Percentiles rank a stretch among this genome's conserved stretches.
phyloP scores from a whole-genome alignment of 352 stramenopile genomes.

The Globisporangium radiosum region DNA sequence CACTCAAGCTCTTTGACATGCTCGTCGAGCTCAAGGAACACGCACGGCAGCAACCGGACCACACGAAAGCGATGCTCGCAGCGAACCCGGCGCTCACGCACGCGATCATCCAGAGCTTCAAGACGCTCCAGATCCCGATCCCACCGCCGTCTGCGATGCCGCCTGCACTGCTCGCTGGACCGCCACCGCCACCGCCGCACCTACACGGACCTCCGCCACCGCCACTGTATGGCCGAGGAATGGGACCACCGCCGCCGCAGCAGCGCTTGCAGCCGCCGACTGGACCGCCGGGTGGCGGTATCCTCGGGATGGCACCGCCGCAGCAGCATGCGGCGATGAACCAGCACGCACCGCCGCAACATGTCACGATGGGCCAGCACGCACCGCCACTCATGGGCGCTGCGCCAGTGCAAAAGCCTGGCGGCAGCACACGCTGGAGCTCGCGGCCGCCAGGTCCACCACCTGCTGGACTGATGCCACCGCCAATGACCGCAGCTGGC shows the following conservation, averaged over 20 bases:
- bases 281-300: slow-evolving; percentile 4
- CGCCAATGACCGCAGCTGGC: not conserved
- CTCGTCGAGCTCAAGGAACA: slow-evolving; percentile 74
- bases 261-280: slow-evolving; percentile 11
- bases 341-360: slow-evolving; percentile 20
- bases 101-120: slow-evolving; percentile 81
- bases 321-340: slow-evolving; percentile 35
- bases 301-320: slow-evolving; percentile 16
- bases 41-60: slow-evolving; percentile 61
- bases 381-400: slow-evolving; percentile 15
- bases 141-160: slow-evolving; percentile 45
- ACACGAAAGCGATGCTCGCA: slow-evolving; percentile 69
- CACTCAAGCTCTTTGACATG: slow-evolving; percentile 83
- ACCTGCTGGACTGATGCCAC: slow-evolving; percentile 18
- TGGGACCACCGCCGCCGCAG: slow-evolving; percentile 22
- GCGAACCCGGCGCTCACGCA: slow-evolving; percentile 78
- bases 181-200: not conserved
- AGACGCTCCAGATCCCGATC: slow-evolving; percentile 79
- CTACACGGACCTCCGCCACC: slow-evolving; percentile 9
- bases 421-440: slow-evolving; percentile 51
- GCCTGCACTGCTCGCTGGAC: slow-evolving; percentile 32
- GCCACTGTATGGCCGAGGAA: slow-evolving; percentile 9
- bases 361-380: slow-evolving; percentile 27
- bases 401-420: slow-evolving; percentile 29
- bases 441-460: slow-evolving; percentile 37